phyloP scores from a whole-genome alignment of 495 filamentous ascomycete species.

The Patellaria atrata region DNA sequence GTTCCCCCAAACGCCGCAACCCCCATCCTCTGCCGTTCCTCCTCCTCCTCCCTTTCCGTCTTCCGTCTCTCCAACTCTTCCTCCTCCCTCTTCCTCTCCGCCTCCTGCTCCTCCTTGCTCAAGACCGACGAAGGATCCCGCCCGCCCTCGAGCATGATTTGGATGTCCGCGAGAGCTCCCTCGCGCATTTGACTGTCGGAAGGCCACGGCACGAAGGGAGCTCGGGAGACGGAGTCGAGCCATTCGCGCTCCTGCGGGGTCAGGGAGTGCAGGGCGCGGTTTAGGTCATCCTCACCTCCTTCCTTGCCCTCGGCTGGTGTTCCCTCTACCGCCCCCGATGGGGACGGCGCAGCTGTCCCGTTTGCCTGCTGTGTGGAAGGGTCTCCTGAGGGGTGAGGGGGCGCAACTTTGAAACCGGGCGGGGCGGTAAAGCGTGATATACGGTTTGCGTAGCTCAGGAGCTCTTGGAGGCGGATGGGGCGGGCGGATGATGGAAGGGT shows the following conservation, averaged over 20 bases:
- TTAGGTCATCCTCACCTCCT: constrained; percentile 21
- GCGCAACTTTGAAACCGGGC: constrained; percentile 43
- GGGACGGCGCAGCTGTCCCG: constrained; percentile 2
- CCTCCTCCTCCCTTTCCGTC: constrained; percentile 24
- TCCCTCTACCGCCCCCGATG: constrained; percentile 9
- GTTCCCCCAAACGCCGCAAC: too few relatives aligned
- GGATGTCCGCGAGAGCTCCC: constrained; percentile 47
- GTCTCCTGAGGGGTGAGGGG: constrained; percentile 21
- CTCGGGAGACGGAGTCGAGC: constrained; percentile 36
- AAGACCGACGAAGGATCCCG: constrained; percentile 39
- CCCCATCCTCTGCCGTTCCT: constrained; percentile 15
- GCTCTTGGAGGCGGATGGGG: constrained; percentile 45
- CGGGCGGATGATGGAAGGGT: constrained; percentile 28
- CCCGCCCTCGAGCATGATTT: constrained; percentile 41
- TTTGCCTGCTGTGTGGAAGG: constrained; percentile 12
- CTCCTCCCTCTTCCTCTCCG: constrained; percentile 29
- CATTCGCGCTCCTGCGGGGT: constrained; percentile 27
- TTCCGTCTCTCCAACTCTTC: constrained; percentile 32
- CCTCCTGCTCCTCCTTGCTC: constrained; percentile 30
- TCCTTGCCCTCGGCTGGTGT: constrained; percentile 5
- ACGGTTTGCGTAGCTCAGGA: constrained; percentile 56
- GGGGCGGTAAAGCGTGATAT: constrained; percentile 62
- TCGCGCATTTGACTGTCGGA: constrained; percentile 43
- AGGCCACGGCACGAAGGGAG: constrained; percentile 55
- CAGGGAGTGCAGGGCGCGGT: constrained; percentile 16